These are phyloP conservation scores for Sinapis alba DNA, from an alignment of 441 rosid genomes.

Conservation along the genomic window DNA sequence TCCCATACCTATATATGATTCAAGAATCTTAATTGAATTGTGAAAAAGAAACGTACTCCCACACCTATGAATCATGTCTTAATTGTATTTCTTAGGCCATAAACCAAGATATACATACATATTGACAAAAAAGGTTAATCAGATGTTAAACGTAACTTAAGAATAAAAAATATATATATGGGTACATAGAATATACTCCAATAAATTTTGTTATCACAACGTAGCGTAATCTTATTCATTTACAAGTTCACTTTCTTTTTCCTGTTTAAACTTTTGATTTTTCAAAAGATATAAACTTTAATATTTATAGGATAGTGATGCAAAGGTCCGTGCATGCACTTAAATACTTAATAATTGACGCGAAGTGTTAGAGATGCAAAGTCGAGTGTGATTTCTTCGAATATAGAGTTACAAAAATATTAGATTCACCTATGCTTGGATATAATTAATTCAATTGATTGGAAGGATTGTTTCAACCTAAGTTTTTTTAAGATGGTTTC, in stretches of 20 bases:
- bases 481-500: neutral
- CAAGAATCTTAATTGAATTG: neutral
- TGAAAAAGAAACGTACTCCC: neutral
- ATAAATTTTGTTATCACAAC: slow-evolving; percentile 17
- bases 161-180: neutral
- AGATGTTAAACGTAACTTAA: neutral
- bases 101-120: neutral
- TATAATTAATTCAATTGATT: neutral
- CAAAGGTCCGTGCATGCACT: slow-evolving; percentile 33
- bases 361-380: slow-evolving; percentile 24
- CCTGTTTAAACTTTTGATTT: neutral
- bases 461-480: neutral
- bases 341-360: neutral
- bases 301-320: slow-evolving; percentile 14
- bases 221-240: slow-evolving; percentile 7
- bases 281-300: slow-evolving; percentile 6
- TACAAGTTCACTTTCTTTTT: neutral
- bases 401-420: neutral
- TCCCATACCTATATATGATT: neutral
- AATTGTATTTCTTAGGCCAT: neutral
- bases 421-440: neutral
- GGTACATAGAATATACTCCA: neutral
- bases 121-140: neutral
- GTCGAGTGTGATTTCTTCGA: slow-evolving; percentile 27
- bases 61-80: neutral